Evolutionary conservation across 148 eudicot genomes (phyloP), one percentile per base, ranked within the genome.

Genomic region (Arctostaphylos glauca): DNA sequence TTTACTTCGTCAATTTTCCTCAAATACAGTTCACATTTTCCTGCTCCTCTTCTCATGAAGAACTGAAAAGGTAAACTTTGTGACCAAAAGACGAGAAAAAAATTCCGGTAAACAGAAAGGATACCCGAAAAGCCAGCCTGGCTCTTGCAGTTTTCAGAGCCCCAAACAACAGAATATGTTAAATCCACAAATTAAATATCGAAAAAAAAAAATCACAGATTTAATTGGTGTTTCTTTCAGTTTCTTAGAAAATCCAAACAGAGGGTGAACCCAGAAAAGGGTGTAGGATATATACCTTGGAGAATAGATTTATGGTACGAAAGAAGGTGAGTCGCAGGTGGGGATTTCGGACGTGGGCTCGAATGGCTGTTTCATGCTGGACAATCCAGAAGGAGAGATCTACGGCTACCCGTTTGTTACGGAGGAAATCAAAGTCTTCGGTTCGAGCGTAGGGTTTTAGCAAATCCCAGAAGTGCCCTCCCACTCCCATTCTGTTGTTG

Each of bases 321-420:
- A 96, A 91, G 87, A 96, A 96, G 50, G 90, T 91, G 86, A 94
- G 91, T 2, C 95, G 84, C 31, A 96, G 80, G 68, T 96, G 97
- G 10, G 95, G 98, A 74, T 93, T 91, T n/a, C 88, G 78, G 14
- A 87, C 84, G 41, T 76, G 21, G 49, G 90, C 70, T 87, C 88
- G 89, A 55, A 93, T 86, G 50, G 98, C 98, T 49, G 97, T 90
- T 80, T 94, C 93, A 60, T 96, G 93, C 81, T 96, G 99, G 38
- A 96, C 97, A 76, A 96, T 96, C 99, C 99, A 96, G 78, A 84
- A 92, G 5, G 99, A 96, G 21, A 96, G 88, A 89, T 96, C 99
- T 83, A 96, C 92, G 0, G 98, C 99, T 4, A 96, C 95, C 58
- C 93, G 87, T 77, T 96, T 94, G 87, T 96, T 82, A 73, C 99